These are phyloP conservation scores for Paracorniculantispora psalliotae DNA, from an alignment of 2,329 filamentous ascomycete species.

Conservation along the genomic window DNA sequence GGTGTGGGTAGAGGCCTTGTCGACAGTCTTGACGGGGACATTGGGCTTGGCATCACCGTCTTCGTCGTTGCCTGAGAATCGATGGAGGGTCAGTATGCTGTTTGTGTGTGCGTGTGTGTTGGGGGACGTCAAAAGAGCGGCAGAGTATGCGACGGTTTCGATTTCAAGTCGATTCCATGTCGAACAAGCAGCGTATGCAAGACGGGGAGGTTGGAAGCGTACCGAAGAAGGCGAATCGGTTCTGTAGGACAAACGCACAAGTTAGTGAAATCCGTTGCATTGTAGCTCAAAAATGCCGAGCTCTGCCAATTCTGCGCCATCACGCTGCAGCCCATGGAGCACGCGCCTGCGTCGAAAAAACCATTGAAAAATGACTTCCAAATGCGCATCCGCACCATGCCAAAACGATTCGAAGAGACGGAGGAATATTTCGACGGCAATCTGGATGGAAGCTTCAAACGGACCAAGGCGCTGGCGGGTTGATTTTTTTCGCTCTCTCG, in stretches of 20 bases:
- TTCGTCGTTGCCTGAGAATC: conserved; percentile 51
- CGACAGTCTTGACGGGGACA: conserved; percentile 81
- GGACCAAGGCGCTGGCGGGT: background rate
- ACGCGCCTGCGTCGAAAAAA: background rate
- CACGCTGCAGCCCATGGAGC: background rate
- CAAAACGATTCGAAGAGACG: background rate
- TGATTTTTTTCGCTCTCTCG: background rate
- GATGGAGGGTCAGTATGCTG: conserved; percentile 10
- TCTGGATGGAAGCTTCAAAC: background rate
- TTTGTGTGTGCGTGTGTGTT: background rate
- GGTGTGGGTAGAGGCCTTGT: conserved; percentile 72
- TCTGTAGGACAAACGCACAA: conserved; percentile 49
- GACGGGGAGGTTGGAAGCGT: conserved; percentile 36
- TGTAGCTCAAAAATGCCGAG: background rate
- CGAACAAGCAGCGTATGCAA: conserved; percentile 19
- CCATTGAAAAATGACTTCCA: background rate
- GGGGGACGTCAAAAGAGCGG: background rate
- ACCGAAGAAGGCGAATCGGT: conserved; percentile 98
- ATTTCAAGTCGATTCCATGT: conserved; percentile 11
- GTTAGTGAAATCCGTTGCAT: conserved; percentile 10
- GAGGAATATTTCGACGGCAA: background rate
- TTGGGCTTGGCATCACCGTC: conserved; percentile 65
- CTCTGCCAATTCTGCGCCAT: background rate
- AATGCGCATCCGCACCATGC: background rate
- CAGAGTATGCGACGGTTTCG: background rate